These are phyloP conservation scores for Lycium ferocissimum DNA, from an alignment of 257 asterid genomes.

Conservation along the genomic window DNA sequence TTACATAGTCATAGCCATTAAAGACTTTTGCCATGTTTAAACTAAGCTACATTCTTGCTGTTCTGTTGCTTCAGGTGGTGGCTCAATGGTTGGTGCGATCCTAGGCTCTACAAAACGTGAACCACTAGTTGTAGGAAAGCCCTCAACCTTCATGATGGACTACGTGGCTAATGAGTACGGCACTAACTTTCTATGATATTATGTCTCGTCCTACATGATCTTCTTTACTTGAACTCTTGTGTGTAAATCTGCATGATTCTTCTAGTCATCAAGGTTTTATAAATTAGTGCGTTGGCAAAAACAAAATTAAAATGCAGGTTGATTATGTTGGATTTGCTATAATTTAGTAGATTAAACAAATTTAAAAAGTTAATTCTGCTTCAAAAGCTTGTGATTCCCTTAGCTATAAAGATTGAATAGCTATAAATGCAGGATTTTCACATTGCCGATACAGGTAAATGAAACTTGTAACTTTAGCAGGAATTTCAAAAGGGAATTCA, in stretches of 20 bases:
- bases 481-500: not conserved
- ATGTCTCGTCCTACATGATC: not conserved
- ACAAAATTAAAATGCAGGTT: not conserved
- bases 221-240: not conserved
- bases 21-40: not conserved
- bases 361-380: not conserved
- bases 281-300: not conserved
- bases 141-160: constrained; percentile 98
- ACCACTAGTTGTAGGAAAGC: constrained; percentile 96
- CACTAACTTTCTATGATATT: not conserved
- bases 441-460: not conserved
- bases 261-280: not conserved
- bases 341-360: constrained; percentile 6
- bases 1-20: not conserved
- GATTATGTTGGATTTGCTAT: not conserved
- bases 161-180: constrained; percentile 84
- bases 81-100: constrained; percentile 93
- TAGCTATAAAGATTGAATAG: not conserved
- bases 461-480: not conserved
- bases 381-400: not conserved
- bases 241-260: not conserved
- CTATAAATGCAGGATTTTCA: not conserved
- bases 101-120: constrained; percentile 87
- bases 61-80: constrained; percentile 71
- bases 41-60: constrained; percentile 9